Evolutionary conservation across 768 basidiomycete species (phyloP).

Genomic region (Amanita fuliginea): DNA sequence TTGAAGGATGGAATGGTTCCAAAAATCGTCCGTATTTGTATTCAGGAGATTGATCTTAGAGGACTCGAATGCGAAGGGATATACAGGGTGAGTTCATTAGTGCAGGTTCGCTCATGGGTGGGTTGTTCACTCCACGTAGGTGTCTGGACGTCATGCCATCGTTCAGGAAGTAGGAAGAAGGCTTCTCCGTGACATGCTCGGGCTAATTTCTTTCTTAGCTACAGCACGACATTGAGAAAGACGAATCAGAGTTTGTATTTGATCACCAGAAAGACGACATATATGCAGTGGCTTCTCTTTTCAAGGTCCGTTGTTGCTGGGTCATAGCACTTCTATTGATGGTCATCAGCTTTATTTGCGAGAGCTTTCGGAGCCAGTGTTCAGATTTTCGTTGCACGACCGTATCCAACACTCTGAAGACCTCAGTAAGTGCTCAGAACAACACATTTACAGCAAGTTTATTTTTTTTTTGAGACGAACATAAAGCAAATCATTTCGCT

Average conservation of each 20-base stretch:
- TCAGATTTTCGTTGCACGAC: slow-evolving; percentile 71
- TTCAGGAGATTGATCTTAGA: slow-evolving; percentile 71
- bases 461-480: slow-evolving; percentile 40
- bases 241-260: slow-evolving; percentile 70
- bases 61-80: slow-evolving; percentile 75
- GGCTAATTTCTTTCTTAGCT: slow-evolving; percentile 31
- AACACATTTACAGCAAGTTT: neutral
- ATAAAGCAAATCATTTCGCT: slow-evolving; percentile 57
- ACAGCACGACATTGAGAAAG: slow-evolving; percentile 78
- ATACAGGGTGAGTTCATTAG: slow-evolving; percentile 41
- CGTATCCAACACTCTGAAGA: slow-evolving; percentile 74
- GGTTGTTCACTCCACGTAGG: slow-evolving; percentile 29
- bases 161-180: slow-evolving; percentile 57
- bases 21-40: slow-evolving; percentile 70
- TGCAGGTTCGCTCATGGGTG: neutral
- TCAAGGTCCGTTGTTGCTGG: slow-evolving; percentile 48
- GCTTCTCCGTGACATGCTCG: neutral
- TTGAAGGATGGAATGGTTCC: slow-evolving; percentile 67
- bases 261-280: slow-evolving; percentile 62
- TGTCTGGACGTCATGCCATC: slow-evolving; percentile 76
- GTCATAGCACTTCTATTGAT: neutral
- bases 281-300: slow-evolving; percentile 70
- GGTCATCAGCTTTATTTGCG: slow-evolving; percentile 58
- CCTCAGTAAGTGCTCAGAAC: slow-evolving; percentile 36
- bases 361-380: slow-evolving; percentile 84